Percentiles rank a stretch among this genome's conserved stretches.
Conservation (phyloP, 1,284 basidiomycete genomes). For the Stygiomarasmius scandens region DNA sequence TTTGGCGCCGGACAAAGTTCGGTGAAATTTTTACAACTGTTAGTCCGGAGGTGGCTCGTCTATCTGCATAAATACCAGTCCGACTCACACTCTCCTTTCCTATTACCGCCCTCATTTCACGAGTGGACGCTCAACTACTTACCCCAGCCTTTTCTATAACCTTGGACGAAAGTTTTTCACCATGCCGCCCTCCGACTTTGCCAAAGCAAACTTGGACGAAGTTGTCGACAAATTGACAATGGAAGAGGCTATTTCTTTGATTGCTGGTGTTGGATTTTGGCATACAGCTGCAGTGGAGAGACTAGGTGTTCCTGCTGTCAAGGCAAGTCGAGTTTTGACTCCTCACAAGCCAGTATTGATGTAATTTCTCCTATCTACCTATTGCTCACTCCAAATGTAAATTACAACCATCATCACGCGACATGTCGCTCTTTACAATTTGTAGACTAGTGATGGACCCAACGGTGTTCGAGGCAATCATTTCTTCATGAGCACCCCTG, state of each 20-base stretch:
- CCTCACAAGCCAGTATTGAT: neutral
- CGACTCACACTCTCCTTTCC: neutral
- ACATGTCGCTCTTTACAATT: neutral
- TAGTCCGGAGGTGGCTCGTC: neutral
- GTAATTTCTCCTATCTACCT: neutral
- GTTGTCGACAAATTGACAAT: slow-evolving; percentile 67
- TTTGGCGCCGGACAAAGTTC: neutral
- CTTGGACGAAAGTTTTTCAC: neutral
- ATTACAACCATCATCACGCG: no score
- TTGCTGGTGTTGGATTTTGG: slow-evolving; percentile 78
- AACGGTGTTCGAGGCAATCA: slow-evolving; percentile 66
- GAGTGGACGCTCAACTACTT: neutral
- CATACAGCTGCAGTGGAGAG: slow-evolving; percentile 68
- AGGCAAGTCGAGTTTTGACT: slow-evolving; percentile 41
- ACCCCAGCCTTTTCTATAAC: neutral
- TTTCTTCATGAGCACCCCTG: slow-evolving; percentile 67
- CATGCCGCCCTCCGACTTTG: slow-evolving; percentile 73
- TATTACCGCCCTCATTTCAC: neutral
- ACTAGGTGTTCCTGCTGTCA: slow-evolving; percentile 70
- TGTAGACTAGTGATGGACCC: slow-evolving; percentile 72
- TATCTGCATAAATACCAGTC: neutral
- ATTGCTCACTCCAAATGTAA: no score
- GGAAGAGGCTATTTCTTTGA: slow-evolving; percentile 71
- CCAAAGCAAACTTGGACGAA: slow-evolving; percentile 59
- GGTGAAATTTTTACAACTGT: neutral